Conservation (phyloP, 208 protist genomes). For the Wallacemonas sp. region DNA sequence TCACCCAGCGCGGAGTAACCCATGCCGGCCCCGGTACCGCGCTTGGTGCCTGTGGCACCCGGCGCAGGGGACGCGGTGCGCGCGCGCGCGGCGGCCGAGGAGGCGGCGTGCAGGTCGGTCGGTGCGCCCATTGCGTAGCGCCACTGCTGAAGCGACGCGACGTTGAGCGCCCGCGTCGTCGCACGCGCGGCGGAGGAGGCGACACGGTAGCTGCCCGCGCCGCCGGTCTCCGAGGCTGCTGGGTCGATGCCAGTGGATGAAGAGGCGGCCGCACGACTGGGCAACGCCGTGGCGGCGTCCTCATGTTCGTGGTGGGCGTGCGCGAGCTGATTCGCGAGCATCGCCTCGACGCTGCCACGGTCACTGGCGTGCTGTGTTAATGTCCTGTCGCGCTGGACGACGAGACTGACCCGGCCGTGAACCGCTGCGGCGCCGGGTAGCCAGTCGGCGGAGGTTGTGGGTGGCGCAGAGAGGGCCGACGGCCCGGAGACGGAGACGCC, state of each 20-base stretch:
- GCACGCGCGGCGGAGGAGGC: slow-evolving; percentile 12
- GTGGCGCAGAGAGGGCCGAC: not conserved
- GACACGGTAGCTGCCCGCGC: not conserved
- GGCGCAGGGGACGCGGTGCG: not conserved
- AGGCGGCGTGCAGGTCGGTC: slow-evolving; percentile 6
- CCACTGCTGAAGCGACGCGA: slow-evolving; percentile 65
- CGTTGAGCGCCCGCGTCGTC: slow-evolving; percentile 70
- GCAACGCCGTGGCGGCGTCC: not conserved
- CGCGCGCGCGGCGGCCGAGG: not conserved
- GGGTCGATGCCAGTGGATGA: too few relatives aligned
- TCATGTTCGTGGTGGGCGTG: not conserved
- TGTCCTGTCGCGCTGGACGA: not conserved
- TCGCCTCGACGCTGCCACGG: slow-evolving; percentile 2
- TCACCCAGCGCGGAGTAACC: not conserved
- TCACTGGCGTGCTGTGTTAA: slow-evolving; percentile 2
- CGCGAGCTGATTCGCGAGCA: slow-evolving; percentile 1
- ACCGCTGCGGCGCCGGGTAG: slow-evolving; percentile 1
- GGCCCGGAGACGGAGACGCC: not conserved
- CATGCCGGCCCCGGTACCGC: not conserved
- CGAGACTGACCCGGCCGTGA: not conserved
- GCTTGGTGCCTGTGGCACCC: not conserved
- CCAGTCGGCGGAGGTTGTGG: not conserved
- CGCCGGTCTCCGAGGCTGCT: not conserved
- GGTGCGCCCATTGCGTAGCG: slow-evolving; percentile 29
- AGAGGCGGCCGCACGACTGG: not conserved